Evolutionary conservation across 345 rosid species (phyloP), one percentile per base, ranked within the genome.

Genomic region (Sonneratia alba): DNA sequence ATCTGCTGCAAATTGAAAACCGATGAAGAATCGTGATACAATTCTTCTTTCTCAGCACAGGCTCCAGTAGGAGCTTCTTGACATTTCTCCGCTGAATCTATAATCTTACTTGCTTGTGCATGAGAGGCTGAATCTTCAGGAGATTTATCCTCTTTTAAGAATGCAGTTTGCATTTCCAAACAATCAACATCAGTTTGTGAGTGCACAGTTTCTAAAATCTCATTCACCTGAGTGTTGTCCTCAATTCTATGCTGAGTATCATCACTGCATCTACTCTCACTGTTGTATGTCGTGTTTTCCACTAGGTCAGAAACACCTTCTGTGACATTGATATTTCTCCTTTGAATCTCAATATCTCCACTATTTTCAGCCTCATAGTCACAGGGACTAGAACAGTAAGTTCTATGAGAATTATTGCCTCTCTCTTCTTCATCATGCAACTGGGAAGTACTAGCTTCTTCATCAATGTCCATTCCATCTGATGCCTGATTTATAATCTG

Each of bases 21-120:
- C 11, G 65, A 24, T 24, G 14, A 11, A 3, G 65, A 24, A 22
- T n/a, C 7, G 11, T 61, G 36, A 61, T 13, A 61, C 13, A 61
- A 13, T 49, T 49, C 24, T 37, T 82, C 76, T 69, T 81, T 76
- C 75, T 55, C 66, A 59, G 63, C 72, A 72, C 38, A 73, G 68
- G 59, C 71, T 37, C 55, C 62, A 55, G 36, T 73, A 59, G 71
- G 47, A 72, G 73, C 75, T 73, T 82, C 84, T 45, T 75, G 69
- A 71, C 74, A 69, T 71, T 55, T 70, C 76, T 72, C 85, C 70
- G 19, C 45, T 51, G 70, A 37, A 57, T 27, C 37, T 21, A 42
- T 42, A 37, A 2, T 4, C 62, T 14, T 48, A 62, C 24, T 45
- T 64, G 61, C 57, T 71, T 61, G 68, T 71, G 74, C 14, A 71